Percentiles rank a stretch among this genome's conserved stretches.
These are phyloP conservation scores for Trypanosomatidae sp. DNA, from an alignment of 208 protist species.

Conservation along the genomic window DNA sequence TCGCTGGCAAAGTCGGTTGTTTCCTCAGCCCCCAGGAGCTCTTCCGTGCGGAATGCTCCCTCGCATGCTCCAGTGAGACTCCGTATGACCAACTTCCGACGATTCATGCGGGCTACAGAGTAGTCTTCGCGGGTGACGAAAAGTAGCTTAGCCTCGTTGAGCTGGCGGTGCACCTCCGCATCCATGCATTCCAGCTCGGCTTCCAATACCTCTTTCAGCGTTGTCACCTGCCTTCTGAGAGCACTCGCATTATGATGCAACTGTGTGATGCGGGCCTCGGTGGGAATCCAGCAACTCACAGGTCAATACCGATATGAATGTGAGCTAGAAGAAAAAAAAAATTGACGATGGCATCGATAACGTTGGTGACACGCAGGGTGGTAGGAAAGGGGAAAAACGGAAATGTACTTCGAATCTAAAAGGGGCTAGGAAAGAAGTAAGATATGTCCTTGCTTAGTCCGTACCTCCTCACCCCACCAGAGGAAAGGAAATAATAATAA, in stretches of 20 bases:
- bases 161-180: conserved; percentile 5
- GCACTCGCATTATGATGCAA: conserved; percentile 10
- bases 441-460: not conserved
- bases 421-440: not conserved
- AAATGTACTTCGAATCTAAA: not conserved
- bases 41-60: conserved; percentile 6
- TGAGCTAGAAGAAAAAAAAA: not conserved
- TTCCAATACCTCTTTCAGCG: conserved; percentile 10
- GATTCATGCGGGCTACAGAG: conserved; percentile 3
- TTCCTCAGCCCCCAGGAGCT: not conserved
- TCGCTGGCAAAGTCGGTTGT: not conserved
- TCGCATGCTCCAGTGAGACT: conserved; percentile 4
- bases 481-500: not conserved
- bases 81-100: conserved; percentile 5
- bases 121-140: conserved; percentile 4
- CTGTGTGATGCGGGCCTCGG: conserved; percentile 15
- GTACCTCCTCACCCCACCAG: not conserved
- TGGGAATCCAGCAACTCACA: conserved; percentile 5
- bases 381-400: not conserved
- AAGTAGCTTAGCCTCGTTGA: conserved; percentile 12
- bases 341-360: not conserved
- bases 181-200: conserved; percentile 12
- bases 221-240: conserved; percentile 10
- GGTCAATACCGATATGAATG: not conserved
- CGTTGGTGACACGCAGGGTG: not conserved